Percentiles rank a stretch among this genome's conserved stretches.
Conservation (phyloP, 768 basidiomycete species). For the Agaricus sinodeliciosus region DNA sequence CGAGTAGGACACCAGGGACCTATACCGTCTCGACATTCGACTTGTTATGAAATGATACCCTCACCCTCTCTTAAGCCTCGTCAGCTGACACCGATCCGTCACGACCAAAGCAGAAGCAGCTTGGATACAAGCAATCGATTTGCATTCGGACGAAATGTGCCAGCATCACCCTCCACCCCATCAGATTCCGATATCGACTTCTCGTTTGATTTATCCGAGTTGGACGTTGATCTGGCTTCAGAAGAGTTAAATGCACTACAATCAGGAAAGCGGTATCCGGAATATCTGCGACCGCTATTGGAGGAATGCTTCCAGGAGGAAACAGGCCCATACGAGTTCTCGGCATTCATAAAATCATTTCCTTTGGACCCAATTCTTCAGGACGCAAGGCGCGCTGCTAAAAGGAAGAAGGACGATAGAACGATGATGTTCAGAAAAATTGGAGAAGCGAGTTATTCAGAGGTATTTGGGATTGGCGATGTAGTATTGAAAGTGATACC, state of each 20-base stretch:
- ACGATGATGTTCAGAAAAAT: constrained; percentile 63
- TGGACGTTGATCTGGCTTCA: constrained; percentile 27
- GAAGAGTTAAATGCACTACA: constrained; percentile 16
- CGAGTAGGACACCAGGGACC: neutral
- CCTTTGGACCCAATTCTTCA: constrained; percentile 63
- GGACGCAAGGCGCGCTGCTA: constrained; percentile 14
- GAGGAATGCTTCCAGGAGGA: constrained; percentile 62
- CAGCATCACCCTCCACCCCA: constrained; percentile 51
- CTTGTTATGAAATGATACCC: constrained; percentile 17
- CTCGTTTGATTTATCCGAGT: constrained; percentile 41
- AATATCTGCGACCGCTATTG: constrained; percentile 58
- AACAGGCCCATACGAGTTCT: constrained; percentile 65
- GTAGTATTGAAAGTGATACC: constrained; percentile 91
- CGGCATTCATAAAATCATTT: constrained; percentile 76
- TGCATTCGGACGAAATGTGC: constrained; percentile 27
- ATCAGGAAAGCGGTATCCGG: constrained; percentile 30
- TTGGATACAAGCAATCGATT: neutral
- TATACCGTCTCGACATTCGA: constrained; percentile 3
- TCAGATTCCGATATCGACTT: constrained; percentile 51
- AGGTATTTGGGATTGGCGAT: constrained; percentile 87
- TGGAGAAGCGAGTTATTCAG: constrained; percentile 95
- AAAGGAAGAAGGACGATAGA: constrained; percentile 9
- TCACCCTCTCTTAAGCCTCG: constrained; percentile 41
- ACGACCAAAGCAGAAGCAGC: constrained; percentile 26
- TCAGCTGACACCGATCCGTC: constrained; percentile 63